A percentile compares a stretch with the other conserved stretches of the same genome.
phyloP scores from a whole-genome alignment of 2,329 filamentous ascomycete genomes.

The Fusarium citri region DNA sequence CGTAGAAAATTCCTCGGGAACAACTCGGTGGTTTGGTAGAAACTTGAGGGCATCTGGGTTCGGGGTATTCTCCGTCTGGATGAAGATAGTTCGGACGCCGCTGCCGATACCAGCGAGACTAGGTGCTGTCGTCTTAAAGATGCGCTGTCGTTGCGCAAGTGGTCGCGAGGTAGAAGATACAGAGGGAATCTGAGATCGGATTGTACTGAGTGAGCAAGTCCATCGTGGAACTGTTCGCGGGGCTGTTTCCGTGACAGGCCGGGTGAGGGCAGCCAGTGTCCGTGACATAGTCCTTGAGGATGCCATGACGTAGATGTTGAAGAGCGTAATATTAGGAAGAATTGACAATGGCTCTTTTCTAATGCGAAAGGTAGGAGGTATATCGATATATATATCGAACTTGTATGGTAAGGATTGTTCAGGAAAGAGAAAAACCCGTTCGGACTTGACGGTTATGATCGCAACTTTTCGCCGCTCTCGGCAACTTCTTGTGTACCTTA shows the following conservation, averaged over 20 bases:
- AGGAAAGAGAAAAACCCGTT: constrained; percentile 14
- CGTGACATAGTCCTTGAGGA: constrained; percentile 42
- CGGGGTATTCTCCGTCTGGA: constrained; percentile 94
- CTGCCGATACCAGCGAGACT: constrained; percentile 46
- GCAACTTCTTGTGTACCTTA: constrained; percentile 24
- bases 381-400: neutral
- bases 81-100: constrained; percentile 84
- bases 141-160: constrained; percentile 23
- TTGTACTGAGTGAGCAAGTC: constrained; percentile 47
- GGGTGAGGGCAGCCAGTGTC: constrained; percentile 41
- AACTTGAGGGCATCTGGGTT: constrained; percentile 98
- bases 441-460: constrained; percentile 33
- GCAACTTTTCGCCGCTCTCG: constrained; percentile 47
- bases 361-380: neutral
- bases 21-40: constrained; percentile 86
- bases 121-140: constrained; percentile 29
- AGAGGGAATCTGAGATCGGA: constrained; percentile 32
- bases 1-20: constrained; percentile 78
- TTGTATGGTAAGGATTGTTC: neutral
- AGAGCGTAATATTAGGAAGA: neutral
- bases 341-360: neutral
- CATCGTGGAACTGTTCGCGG: constrained; percentile 42
- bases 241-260: constrained; percentile 37
- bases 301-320: constrained; percentile 38
- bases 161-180: constrained; percentile 41